A percentile compares a stretch with the other conserved stretches of the same genome.
Conservation (phyloP, 352 stramenopile species). For the Globisporangium cederbergense region DNA sequence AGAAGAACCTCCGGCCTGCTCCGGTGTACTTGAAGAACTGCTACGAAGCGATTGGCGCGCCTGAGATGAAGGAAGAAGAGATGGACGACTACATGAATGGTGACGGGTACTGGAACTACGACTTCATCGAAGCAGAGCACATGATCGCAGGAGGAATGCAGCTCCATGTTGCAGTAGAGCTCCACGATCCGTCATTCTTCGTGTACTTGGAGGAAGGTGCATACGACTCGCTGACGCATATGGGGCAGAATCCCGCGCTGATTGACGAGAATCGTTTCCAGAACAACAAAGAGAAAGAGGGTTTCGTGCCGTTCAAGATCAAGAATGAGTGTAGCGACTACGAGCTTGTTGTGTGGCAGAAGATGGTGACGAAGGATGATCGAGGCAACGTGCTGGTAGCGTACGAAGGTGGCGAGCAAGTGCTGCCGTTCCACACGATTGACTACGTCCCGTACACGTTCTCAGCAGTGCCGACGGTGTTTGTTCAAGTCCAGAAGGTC, state of each 20-base stretch:
- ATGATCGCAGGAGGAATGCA: slow-evolving; percentile 39
- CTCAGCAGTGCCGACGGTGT: slow-evolving; percentile 54
- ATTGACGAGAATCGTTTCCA: slow-evolving; percentile 22
- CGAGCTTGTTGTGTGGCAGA: slow-evolving; percentile 79
- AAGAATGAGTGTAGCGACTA: slow-evolving; percentile 83
- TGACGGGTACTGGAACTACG: slow-evolving; percentile 28
- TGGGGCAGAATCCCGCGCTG: slow-evolving; percentile 15
- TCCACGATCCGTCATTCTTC: slow-evolving; percentile 77
- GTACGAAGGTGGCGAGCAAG: slow-evolving; percentile 64
- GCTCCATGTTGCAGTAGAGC: slow-evolving; percentile 74
- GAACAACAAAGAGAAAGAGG: slow-evolving; percentile 45
- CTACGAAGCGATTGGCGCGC: slow-evolving; percentile 30
- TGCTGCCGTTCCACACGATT: slow-evolving; percentile 77
- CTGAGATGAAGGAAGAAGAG: slow-evolving; percentile 28
- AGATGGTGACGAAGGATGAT: slow-evolving; percentile 55
- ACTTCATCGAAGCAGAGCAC: slow-evolving; percentile 30
- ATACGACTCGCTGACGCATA: slow-evolving; percentile 11
- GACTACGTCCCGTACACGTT: slow-evolving; percentile 79
- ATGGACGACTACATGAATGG: slow-evolving; percentile 32
- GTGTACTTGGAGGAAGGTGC: slow-evolving; percentile 53
- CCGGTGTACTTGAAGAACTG: slow-evolving; percentile 37
- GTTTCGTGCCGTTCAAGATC: slow-evolving; percentile 74
- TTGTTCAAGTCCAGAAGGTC: slow-evolving; percentile 74
- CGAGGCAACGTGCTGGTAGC: slow-evolving; percentile 37
- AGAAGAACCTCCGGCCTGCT: slow-evolving; percentile 46